Base-by-base conservation (phyloP, 139 green algal species). In the Micractinium sp. region DNA sequence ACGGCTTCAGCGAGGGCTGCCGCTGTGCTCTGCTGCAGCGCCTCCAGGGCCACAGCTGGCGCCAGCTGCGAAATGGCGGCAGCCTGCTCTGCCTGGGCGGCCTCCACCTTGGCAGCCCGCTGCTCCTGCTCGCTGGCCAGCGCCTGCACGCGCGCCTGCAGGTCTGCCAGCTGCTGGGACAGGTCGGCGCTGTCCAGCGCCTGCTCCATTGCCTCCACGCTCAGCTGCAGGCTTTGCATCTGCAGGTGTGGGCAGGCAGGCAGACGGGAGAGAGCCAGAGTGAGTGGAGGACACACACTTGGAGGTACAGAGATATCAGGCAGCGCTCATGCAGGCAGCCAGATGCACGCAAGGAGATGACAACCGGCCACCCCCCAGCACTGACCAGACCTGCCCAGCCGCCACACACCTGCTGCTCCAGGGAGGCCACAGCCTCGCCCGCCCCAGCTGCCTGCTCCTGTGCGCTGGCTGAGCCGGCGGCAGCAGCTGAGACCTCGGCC, bases 211-310 rank as follows among this genome's bases (percentile, higher is more conserved):
- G 83, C 67, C 15, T 87, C 83, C 27, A 87, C 3, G 39, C 39
- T 81, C 33, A 87, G 83, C 83, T 87, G 83, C 83, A 87, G 83
- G 66, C 36, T 81, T 67, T 67, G 38, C 16, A 87, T 33, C 82
- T 87, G 82, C 82, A 87, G 12, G 56, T 0, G 29, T 31, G 29
- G 41, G 20, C 47, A 23, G 0, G 73, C 15, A 41, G 74, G 74
- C 74, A 39, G 18, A 19, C 71, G 19, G 7, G 23, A 33, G 19
- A 27, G 63, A 27, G 63, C 60, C 63, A 71, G 63, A 3, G 20
- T 25, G 63, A 71, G 63, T 71, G 9, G 22, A 31, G 9, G 63
- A 25, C 22, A 71, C 63, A 71, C 19, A 31, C 22, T 71, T 12
- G 63, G 63, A n/a, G n/a, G n/a, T n/a, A n/a, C 27, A 76, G 69